Percentiles rank a stretch among this genome's conserved stretches.
These are phyloP conservation scores for Talaromyces verruculosus DNA, from an alignment of 2,329 filamentous ascomycete genomes.

Conservation along the genomic window DNA sequence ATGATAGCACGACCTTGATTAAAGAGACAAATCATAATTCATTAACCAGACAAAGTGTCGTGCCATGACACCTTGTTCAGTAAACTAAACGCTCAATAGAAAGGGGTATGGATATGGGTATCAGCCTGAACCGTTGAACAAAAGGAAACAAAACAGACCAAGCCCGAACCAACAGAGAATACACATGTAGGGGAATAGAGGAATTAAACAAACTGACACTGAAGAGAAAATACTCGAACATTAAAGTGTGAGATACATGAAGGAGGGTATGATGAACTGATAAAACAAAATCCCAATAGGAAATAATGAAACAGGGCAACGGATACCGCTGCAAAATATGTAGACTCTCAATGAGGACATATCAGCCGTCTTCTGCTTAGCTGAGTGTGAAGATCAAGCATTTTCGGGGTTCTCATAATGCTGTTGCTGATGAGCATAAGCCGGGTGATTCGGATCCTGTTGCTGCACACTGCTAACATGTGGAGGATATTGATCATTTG, in stretches of 20 bases:
- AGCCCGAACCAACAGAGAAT: slow-evolving; percentile 1
- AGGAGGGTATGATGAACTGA: background rate
- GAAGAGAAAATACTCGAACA: background rate
- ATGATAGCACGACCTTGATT: background rate
- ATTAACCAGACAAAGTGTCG: background rate
- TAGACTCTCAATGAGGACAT: background rate
- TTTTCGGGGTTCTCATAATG: background rate
- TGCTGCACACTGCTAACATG: background rate
- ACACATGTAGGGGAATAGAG: background rate
- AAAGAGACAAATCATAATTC: background rate
- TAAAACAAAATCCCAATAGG: background rate
- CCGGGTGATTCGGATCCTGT: background rate
- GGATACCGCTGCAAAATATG: background rate
- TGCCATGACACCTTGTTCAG: background rate
- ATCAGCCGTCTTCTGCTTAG: too few relatives aligned
- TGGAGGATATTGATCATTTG: background rate
- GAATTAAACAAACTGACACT: background rate
- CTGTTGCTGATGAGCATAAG: slow-evolving; percentile 5
- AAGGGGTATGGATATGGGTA: slow-evolving; percentile 5
- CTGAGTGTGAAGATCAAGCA: background rate
- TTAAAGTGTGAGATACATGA: background rate
- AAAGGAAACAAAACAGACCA: background rate
- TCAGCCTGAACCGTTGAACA: slow-evolving; percentile 13
- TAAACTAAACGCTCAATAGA: slow-evolving; percentile 1
- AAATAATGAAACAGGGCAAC: background rate